phyloP scores from a whole-genome alignment of 106 monocot species.

The Cymbidium sinense region DNA sequence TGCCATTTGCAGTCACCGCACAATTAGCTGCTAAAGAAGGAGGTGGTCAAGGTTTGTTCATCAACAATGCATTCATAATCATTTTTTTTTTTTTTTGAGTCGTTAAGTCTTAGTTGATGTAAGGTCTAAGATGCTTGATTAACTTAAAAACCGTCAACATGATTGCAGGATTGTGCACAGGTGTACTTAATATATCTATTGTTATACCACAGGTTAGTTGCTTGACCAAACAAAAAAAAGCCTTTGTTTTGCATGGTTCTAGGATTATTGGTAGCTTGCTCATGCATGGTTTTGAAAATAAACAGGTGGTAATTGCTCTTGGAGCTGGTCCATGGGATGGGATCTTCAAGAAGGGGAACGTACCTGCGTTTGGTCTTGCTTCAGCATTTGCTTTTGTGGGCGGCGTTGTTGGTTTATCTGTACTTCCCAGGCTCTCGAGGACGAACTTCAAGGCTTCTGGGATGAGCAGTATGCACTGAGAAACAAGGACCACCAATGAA shows the following conservation, averaged over 20 bases:
- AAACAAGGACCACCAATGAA: too few species aligned
- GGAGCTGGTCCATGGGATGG: slow-evolving; percentile 88
- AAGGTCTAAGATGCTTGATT: neutral
- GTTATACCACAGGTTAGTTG: slow-evolving; percentile 76
- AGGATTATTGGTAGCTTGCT: neutral
- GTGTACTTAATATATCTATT: slow-evolving; percentile 94
- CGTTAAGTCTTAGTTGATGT: neutral
- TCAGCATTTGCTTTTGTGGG: slow-evolving; percentile 41
- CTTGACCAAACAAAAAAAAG: neutral
- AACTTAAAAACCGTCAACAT: neutral
- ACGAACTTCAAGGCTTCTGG: slow-evolving; percentile 20
- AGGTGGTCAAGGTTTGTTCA: slow-evolving; percentile 73
- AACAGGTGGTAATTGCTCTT: slow-evolving; percentile 66
- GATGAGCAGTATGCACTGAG: slow-evolving; percentile 34
- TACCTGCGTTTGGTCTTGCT: slow-evolving; percentile 69
- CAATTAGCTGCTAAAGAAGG: slow-evolving; percentile 62
- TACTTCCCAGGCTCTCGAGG: slow-evolving; percentile 44
- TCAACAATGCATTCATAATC: neutral
- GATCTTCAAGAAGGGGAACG: slow-evolving; percentile 64
- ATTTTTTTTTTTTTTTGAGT: neutral
- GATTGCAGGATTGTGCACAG: slow-evolving; percentile 67
- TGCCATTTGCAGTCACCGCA: slow-evolving; percentile 77
- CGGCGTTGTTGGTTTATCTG: slow-evolving; percentile 29
- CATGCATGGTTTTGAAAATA: neutral
- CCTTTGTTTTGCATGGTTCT: neutral